Evolutionary conservation across 1,284 basidiomycete species (phyloP).

Genomic region (Melampsora americana): DNA sequence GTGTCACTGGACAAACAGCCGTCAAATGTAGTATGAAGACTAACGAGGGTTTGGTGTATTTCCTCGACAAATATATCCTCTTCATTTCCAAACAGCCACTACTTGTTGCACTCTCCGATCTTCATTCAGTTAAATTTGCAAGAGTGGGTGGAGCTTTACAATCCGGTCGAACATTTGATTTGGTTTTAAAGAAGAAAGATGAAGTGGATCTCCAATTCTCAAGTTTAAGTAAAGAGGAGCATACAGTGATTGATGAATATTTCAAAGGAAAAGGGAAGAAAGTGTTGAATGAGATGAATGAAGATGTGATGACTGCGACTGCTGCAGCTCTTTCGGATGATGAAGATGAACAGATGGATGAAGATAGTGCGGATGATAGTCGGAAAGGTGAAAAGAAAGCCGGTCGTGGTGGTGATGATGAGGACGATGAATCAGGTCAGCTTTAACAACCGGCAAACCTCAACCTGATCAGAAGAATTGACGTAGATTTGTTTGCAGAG

Average conservation of each 20-base stretch:
- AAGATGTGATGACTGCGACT: constrained; percentile 65
- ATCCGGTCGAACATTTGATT: constrained; percentile 88
- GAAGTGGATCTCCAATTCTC: constrained; percentile 70
- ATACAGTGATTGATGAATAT: constrained; percentile 78
- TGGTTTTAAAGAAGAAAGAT: constrained; percentile 85
- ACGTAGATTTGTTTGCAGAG: neutral
- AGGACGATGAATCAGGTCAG: constrained; percentile 47
- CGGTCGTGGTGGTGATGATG: constrained; percentile 40
- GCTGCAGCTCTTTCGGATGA: constrained; percentile 68
- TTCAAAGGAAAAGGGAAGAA: constrained; percentile 85
- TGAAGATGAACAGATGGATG: constrained; percentile 75
- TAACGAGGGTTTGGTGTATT: constrained; percentile 91
- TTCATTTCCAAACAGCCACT: constrained; percentile 96
- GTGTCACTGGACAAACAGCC: constrained; percentile 58
- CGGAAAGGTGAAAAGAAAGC: constrained; percentile 47
- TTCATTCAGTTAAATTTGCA: constrained; percentile 88
- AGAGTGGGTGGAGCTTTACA: constrained; percentile 87
- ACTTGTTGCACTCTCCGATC: constrained; percentile 84
- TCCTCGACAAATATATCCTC: constrained; percentile 95
- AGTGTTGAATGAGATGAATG: constrained; percentile 95
- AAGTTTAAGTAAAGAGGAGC: constrained; percentile 92
- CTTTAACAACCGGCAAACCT: neutral
- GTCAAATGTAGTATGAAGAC: constrained; percentile 98
- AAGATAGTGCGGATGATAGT: constrained; percentile 59
- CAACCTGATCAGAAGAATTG: neutral